Evolutionary conservation across 2,329 filamentous ascomycete species (phyloP).

Genomic region (Beauveria bassiana): DNA sequence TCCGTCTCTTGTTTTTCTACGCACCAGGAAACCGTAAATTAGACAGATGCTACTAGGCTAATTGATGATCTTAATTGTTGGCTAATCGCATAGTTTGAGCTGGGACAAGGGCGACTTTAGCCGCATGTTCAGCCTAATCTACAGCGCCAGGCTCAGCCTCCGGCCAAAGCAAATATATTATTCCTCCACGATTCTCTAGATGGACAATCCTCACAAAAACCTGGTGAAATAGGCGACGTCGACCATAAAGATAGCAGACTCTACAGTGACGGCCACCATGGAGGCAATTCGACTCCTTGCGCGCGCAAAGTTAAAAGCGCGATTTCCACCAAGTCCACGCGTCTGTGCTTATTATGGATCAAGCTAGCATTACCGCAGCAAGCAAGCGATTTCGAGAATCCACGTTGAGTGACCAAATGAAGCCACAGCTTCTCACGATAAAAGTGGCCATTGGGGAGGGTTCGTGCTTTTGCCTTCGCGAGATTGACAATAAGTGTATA

Average conservation of each 20-base stretch:
- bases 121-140: too few relatives aligned
- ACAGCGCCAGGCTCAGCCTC: too few relatives aligned
- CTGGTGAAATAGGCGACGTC: too few relatives aligned
- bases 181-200: too few relatives aligned
- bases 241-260: too few relatives aligned
- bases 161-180: too few relatives aligned
- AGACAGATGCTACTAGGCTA: too few relatives aligned
- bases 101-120: too few relatives aligned
- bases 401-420: not conserved
- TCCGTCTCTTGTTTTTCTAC: constrained; percentile 41
- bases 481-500: not conserved
- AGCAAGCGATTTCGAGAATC: not conserved
- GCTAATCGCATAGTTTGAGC: too few relatives aligned
- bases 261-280: not conserved
- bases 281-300: not conserved
- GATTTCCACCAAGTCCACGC: not conserved
- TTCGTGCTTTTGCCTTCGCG: not conserved
- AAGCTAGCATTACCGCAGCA: not conserved
- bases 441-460: not conserved
- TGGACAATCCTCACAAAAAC: too few relatives aligned
- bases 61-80: too few relatives aligned
- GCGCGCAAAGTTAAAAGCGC: not conserved
- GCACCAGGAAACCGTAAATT: constrained; percentile 21
- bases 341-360: not conserved
- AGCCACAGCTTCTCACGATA: not conserved